Percentiles rank a stretch among this genome's conserved stretches.
phyloP scores from a whole-genome alignment of 257 asterid genomes.

The Nicotiana noctiflora region DNA sequence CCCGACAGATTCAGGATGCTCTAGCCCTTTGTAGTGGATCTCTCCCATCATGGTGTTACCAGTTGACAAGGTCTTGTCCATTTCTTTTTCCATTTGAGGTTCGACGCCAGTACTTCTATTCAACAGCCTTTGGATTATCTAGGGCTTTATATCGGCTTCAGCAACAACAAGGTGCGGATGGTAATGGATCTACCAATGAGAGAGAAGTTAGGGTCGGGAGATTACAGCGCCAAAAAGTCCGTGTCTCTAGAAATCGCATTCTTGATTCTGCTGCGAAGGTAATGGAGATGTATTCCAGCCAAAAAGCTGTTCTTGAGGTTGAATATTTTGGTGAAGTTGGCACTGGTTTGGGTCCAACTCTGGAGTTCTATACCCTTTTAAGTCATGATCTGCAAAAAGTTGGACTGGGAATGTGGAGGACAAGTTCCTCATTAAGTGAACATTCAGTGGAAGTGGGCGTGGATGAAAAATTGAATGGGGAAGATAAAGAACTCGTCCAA shows the following conservation, averaged over 20 bases:
- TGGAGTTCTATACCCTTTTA: constrained; percentile 89
- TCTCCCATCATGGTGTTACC: constrained; percentile 98
- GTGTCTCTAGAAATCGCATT: constrained; percentile 86
- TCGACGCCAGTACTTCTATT: constrained; percentile 95
- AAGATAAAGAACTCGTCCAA: constrained; percentile 50
- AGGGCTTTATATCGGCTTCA: constrained; percentile 94
- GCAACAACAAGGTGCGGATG: constrained; percentile 97
- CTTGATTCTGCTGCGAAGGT: constrained; percentile 96
- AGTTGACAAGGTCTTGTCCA: constrained; percentile 95
- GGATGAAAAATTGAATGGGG: constrained; percentile 22
- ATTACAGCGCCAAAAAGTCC: constrained; percentile 93
- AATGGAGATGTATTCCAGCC: constrained; percentile 98
- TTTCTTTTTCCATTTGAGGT: constrained; percentile 95
- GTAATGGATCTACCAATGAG: constrained; percentile 68
- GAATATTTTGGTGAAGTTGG: constrained; percentile 99
- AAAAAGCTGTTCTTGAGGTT: constrained; percentile 96
- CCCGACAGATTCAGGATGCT: constrained; percentile 93
- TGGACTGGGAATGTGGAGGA: constrained; percentile 90
- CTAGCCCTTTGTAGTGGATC: constrained; percentile 96
- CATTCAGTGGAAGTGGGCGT: constrained; percentile 54
- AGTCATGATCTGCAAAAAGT: constrained; percentile 91
- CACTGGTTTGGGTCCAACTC: constrained; percentile 96
- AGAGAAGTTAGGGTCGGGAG: constrained; percentile 87
- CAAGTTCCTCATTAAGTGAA: constrained; percentile 29
- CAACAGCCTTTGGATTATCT: constrained; percentile 95